Conservation (phyloP, 2,329 filamentous ascomycete species). For the Amylocarpus encephaloides region DNA sequence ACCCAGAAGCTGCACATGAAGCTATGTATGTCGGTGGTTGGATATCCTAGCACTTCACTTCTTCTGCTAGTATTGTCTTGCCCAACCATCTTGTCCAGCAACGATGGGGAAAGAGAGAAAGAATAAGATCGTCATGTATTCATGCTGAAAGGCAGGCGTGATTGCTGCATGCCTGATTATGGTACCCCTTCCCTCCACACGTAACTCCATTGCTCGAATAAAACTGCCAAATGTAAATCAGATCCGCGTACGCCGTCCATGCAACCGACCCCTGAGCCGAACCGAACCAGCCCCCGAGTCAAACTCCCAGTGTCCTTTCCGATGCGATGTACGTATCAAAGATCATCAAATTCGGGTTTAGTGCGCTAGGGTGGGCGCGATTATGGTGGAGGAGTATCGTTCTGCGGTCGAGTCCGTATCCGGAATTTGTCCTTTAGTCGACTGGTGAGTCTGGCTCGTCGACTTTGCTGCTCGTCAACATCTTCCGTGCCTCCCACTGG, state of each 20-base stretch:
- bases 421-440: slow-evolving; percentile 27
- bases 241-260: background rate
- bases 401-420: slow-evolving; percentile 25
- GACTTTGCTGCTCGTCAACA: slow-evolving; percentile 20
- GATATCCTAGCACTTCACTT: too few relatives aligned
- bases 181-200: too few relatives aligned
- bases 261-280: background rate
- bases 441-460: slow-evolving; percentile 25
- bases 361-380: background rate
- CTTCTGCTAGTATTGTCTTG: too few relatives aligned
- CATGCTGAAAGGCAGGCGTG: background rate
- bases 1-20: too few relatives aligned
- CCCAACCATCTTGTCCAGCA: background rate
- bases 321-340: slow-evolving; percentile 3
- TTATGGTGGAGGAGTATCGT: background rate
- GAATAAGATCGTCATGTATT: background rate
- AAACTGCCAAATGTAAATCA: too few relatives aligned
- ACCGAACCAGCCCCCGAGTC: background rate
- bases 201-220: too few relatives aligned
- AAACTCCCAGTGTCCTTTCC: background rate
- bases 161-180: too few relatives aligned
- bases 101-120: background rate
- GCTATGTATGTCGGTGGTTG: too few relatives aligned
- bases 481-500: slow-evolving; percentile 3
- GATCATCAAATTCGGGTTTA: slow-evolving; percentile 1